Evolutionary conservation across 1,139 yeast genomes (phyloP), one percentile per base, ranked within the genome.

Genomic region (Keqinozyma sinolaborantium): DNA sequence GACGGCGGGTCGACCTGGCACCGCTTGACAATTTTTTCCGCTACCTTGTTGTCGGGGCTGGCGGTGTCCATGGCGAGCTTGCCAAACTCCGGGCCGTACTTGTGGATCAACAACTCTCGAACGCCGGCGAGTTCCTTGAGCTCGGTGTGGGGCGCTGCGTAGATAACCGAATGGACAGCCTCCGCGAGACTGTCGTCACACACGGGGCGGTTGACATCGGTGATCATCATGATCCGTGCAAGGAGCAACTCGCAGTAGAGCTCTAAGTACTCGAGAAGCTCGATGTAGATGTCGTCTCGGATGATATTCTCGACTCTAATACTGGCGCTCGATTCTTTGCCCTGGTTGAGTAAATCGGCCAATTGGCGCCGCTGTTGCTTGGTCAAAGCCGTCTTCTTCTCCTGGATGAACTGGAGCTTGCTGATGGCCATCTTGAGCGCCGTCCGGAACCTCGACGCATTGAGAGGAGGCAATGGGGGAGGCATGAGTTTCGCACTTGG

Each of bases 281-380:
- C 97, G 14, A 85, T 76, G 48, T 83, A 79, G 29, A 86, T 77
- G 51, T 90, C 97, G 46, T 86, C 95, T 23, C 92, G 73, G 16
- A 90, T 85, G 36, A 88, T 76, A 48, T 85, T 84, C 47, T 88
- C 96, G 3, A 87, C 95, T 32, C 95, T 63, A 37, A 88, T 87
- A 38, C 75, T 73, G 14, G 96, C 96, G 48, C 90, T 84, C 34
- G 83, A 80, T 42, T 86, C 92, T 51, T 85, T 86, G 4, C 90
- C 88, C 29, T 66, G 70, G 4, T 70, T 64, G 32, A 88, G 61
- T 15, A 87, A 60, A 32, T 83, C 88, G 1, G 95, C 95, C 61
- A 84, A 68, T 57, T 66, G 67, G 37, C 95, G 67, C 38, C 96
- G 66, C 42, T 79, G 86, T 47, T 84, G 94, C 54, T 87, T 88